Percentiles rank a stretch among this genome's conserved stretches.
Conservation (phyloP, 345 rosid species). For the Hibiscus tridactylites region DNA sequence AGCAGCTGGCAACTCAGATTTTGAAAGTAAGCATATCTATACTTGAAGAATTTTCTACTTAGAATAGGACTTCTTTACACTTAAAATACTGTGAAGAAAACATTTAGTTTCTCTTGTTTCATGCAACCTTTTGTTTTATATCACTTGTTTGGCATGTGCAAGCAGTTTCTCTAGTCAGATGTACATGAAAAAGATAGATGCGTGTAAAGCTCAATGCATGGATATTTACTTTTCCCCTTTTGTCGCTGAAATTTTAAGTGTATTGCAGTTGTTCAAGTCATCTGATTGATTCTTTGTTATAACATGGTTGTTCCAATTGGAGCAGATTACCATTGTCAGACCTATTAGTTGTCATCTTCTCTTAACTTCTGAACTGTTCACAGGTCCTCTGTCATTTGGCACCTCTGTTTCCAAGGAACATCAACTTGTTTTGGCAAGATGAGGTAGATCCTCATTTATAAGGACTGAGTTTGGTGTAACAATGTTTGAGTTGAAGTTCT, state of each 20-base stretch:
- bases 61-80: not conserved
- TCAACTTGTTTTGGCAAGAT: constrained; percentile 91
- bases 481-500: constrained; percentile 7
- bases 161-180: not conserved
- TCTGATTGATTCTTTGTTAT: not conserved
- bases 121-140: not conserved
- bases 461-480: not conserved
- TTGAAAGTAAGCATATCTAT: constrained; percentile 51
- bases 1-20: constrained; percentile 81
- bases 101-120: not conserved
- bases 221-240: not conserved
- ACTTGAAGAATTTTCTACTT: not conserved
- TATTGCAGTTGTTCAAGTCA: not conserved
- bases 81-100: not conserved
- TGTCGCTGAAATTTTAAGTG: not conserved
- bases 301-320: not conserved
- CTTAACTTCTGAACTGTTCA: constrained; percentile 13
- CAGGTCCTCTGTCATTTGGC: constrained; percentile 90
- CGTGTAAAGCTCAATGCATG: not conserved
- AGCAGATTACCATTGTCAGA: not conserved
- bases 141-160: not conserved
- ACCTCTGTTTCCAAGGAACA: constrained; percentile 85
- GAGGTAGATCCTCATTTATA: constrained; percentile 50
- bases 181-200: not conserved
- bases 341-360: not conserved